Conservation (phyloP, 345 rosid species). For the Aurinia saxatilis region DNA sequence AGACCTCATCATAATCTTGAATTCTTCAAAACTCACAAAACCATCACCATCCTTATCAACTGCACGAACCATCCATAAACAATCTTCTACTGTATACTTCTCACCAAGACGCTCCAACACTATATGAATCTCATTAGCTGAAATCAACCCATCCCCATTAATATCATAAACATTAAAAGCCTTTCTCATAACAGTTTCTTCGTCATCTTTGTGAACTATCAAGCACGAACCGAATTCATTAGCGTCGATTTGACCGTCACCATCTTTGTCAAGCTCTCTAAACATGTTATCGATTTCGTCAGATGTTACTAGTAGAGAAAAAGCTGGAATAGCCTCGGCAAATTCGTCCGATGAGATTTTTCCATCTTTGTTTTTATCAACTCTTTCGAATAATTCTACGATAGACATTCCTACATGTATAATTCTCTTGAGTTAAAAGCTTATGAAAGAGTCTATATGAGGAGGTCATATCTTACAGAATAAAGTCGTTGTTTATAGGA, state of each 20-base stretch:
- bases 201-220: not conserved
- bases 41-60: conserved; percentile 2
- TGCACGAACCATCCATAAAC: not conserved
- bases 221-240: not conserved
- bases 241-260: not conserved
- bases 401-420: not conserved
- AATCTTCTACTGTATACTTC: not conserved
- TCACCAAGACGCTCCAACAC: conserved; percentile 7
- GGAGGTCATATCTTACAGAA: too few relatives aligned
- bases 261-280: not conserved
- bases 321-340: not conserved
- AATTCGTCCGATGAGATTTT: conserved; percentile 20
- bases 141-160: conserved; percentile 16
- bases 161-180: conserved; percentile 18
- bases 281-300: conserved; percentile 15
- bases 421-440: too few relatives aligned
- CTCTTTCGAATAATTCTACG: not conserved
- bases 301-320: not conserved
- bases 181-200: not conserved
- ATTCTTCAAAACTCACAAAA: conserved; percentile 8
- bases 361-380: conserved; percentile 16
- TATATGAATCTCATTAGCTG: conserved; percentile 5
- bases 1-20: conserved; percentile 1
- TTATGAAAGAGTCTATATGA: too few relatives aligned
- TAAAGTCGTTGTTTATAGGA: too few relatives aligned